phyloP scores from a whole-genome alignment of 495 filamentous ascomycete genomes.

The Monascus purpureus region DNA sequence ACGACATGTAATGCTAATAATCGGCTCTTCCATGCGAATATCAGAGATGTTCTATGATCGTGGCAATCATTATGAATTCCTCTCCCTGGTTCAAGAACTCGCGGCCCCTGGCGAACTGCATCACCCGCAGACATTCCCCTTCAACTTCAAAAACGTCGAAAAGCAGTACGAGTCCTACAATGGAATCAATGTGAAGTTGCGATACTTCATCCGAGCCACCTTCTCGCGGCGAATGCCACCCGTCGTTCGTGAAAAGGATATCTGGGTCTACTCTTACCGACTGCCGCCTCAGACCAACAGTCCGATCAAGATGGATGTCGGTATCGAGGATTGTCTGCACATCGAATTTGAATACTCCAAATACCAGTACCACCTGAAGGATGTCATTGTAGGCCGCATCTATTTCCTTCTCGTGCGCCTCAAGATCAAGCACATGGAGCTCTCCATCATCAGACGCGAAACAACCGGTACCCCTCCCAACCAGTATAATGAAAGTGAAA shows the following conservation, averaged over 20 bases:
- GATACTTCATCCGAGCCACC: slow-evolving; percentile 95
- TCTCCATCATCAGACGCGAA: slow-evolving; percentile 93
- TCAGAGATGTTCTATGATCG: slow-evolving; percentile 98
- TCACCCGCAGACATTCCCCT: slow-evolving; percentile 96
- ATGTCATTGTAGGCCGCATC: slow-evolving; percentile 97
- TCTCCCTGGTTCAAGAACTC: slow-evolving; percentile 88
- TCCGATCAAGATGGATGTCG: slow-evolving; percentile 99
- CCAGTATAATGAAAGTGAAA: slow-evolving; percentile 99
- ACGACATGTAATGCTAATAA: not conserved
- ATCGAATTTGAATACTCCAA: slow-evolving; percentile 99
- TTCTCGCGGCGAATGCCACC: slow-evolving; percentile 95
- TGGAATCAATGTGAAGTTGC: slow-evolving; percentile 97
- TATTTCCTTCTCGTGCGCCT: slow-evolving; percentile 95
- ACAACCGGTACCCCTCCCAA: slow-evolving; percentile 98
- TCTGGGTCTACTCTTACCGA: slow-evolving; percentile 98
- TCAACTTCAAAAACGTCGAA: slow-evolving; percentile 99
- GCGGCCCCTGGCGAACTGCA: slow-evolving; percentile 94
- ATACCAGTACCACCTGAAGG: slow-evolving; percentile 97
- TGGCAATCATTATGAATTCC: slow-evolving; percentile 98
- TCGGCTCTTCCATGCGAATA: not conserved
- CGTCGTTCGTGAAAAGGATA: slow-evolving; percentile 96
- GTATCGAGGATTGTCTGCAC: slow-evolving; percentile 97
- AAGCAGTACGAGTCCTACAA: slow-evolving; percentile 99
- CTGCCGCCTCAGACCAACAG: slow-evolving; percentile 97
- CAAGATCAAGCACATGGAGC: slow-evolving; percentile 99